Evolutionary conservation across 2,329 filamentous ascomycete genomes (phyloP), one percentile per base, ranked within the genome.

Genomic region (Massarina eburnea): DNA sequence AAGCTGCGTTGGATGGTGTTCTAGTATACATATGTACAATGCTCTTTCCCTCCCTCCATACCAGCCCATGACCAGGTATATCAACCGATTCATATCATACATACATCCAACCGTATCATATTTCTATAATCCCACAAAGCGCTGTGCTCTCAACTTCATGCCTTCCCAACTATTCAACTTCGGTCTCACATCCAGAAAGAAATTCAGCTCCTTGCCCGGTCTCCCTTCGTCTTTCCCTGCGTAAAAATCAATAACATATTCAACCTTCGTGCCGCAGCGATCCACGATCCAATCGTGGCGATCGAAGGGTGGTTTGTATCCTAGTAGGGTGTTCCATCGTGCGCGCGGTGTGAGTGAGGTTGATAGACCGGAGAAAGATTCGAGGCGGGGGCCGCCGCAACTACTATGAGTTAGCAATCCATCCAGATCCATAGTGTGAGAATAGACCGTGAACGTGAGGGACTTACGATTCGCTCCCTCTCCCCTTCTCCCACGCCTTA

Each of bases 181-280:
- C 6, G 83, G 83, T 57, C 83, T 72, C 4, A 85, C 83, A 62
- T 86, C 83, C 41, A 86, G 62, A 61, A 82, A 85, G 57, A 86
- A 86, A 55, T 78, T 85, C 55, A 85, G 61, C 35, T 76, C 78
- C 45, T 73, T 73, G 45, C 67, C 71, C 21, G 46, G 55, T 61
- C 52, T 68, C 46, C 65, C 71, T 43, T 71, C 68, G 22, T 76
- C 68, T 57, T 77, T 82, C 0, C 94, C 94, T 4, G 90, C 84
- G 67, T 99, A 99, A 62, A 99, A 99, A 72, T 99, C 94, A 70
- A 99, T 99, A 30, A 99, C 87, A 68, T 99, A 99, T 61, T 97
- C 94, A 39, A 99, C 75, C 62, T 82, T 83, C 17, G 78, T 86
- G 22, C 88, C 92, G 66, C 94, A 97, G 41, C 94, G 80, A 72